phyloP scores from a whole-genome alignment of 192 early-diverging fungal species.

The Mortierella alpina region DNA sequence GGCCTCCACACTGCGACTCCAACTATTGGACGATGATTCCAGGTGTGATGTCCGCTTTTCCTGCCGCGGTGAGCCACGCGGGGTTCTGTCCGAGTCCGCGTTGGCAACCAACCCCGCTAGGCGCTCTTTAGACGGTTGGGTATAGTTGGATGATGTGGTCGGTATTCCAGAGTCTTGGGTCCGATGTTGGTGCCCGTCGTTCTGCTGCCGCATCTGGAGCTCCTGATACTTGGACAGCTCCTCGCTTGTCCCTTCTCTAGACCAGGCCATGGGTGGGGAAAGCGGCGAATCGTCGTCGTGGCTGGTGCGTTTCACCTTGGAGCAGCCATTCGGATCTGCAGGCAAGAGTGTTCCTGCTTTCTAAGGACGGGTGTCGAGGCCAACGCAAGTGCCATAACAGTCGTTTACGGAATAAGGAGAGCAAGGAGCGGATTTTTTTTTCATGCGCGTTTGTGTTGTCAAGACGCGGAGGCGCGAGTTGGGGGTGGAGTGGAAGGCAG shows the following conservation, averaged over 20 bases:
- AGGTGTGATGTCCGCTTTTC: not conserved
- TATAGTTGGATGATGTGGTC: not conserved
- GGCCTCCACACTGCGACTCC: too few relatives aligned
- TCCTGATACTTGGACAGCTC: slow-evolving; percentile 48
- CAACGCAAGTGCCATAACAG: not conserved
- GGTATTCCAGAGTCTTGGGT: not conserved
- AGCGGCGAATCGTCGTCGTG: slow-evolving; percentile 31
- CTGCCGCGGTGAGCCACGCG: not conserved
- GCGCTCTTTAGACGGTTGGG: not conserved
- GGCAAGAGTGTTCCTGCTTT: not conserved
- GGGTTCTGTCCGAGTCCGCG: not conserved
- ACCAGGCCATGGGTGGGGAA: slow-evolving; percentile 43
- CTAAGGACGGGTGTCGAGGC: not conserved
- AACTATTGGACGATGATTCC: not conserved
- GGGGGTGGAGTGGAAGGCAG: not conserved
- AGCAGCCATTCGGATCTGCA: slow-evolving; percentile 9
- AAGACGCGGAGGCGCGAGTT: not conserved
- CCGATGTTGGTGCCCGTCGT: slow-evolving; percentile 30
- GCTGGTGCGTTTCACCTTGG: slow-evolving; percentile 14
- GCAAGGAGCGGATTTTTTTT: too few relatives aligned
- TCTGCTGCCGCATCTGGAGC: slow-evolving; percentile 30
- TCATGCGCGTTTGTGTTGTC: too few relatives aligned
- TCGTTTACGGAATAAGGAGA: too few relatives aligned
- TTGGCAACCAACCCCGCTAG: not conserved
- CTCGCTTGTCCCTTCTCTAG: slow-evolving; percentile 45